Percentiles rank a stretch among this genome's conserved stretches.
Conservation (phyloP, 345 rosid species). For the Tarenaya hassleriana region DNA sequence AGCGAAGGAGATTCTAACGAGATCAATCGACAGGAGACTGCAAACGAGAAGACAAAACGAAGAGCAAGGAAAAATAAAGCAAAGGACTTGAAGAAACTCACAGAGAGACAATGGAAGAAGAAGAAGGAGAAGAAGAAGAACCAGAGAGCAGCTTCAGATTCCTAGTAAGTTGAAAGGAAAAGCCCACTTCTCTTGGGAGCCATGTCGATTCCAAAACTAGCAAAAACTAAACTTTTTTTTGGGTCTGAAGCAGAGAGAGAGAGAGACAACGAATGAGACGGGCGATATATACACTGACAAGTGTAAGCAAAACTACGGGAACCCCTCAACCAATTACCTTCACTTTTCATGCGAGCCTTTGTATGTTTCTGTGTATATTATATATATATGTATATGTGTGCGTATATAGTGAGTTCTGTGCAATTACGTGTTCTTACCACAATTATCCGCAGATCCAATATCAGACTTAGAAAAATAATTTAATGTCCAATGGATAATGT, state of each 20-base stretch:
- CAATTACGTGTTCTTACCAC: no score
- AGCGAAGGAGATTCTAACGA: no score
- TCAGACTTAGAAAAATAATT: no score
- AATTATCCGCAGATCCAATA: no score
- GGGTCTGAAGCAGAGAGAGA: conserved; percentile 16
- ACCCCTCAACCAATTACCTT: no score
- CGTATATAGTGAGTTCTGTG: no score
- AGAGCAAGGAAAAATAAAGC: conserved; percentile 8
- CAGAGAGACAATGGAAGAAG: not conserved
- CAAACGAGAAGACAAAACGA: conserved; percentile 2
- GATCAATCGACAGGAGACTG: not conserved
- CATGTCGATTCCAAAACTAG: conserved; percentile 59
- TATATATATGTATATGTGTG: no score
- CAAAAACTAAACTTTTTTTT: conserved; percentile 31
- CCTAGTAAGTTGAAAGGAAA: conserved; percentile 38
- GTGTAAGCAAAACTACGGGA: no score
- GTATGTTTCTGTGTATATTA: no score
- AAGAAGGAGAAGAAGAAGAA: conserved; percentile 26
- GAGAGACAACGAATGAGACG: not conserved
- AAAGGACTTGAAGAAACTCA: conserved; percentile 18
- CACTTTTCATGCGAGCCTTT: no score
- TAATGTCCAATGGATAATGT: no score
- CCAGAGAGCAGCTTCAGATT: conserved; percentile 23
- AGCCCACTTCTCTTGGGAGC: conserved; percentile 57
- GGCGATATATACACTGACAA: no score